Evolutionary conservation across 306 rosid species (phyloP), one percentile per base, ranked within the genome.

Genomic region (Fragaria iinumae): DNA sequence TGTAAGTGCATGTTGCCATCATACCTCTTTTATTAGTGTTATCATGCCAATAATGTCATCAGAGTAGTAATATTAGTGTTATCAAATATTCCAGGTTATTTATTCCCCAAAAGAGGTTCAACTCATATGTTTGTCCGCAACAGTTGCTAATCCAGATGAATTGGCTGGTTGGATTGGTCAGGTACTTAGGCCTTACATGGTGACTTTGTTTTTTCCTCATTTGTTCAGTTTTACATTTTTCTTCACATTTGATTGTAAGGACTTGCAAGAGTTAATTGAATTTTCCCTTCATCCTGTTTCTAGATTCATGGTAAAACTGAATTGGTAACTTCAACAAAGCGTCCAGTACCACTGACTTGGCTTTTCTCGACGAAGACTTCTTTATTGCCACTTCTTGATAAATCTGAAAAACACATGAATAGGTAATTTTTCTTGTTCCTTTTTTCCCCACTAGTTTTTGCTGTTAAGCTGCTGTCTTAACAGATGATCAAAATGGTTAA

Each of bases 111-210:
- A 89, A 85, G 84, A 86, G 78, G 97, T 94, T 69, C 97, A 92
- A 78, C 97, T 92, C 78, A 90, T 92, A 80, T 90, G 95, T 82
- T 84, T 93, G 73, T 89, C 96, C 17, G 95, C 95, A 80, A 93
- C 98, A 4, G 96, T 93, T 63, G 98, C 98, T 80, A 90, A 92
- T 84, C 90, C 98, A n/a, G 97, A 89, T 57, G 98, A 90, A 86
- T 85, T 95, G 79, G 96, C 98, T 82, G 97, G 97, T 71, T 95
- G 98, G 98, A 95, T 95, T 80, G 88, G 93, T 83, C 97, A 95
- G 98, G 98, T 95, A 90, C 38, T 64, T 55, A 79, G 66, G 60
- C 56, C 75, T 38, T 48, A 36, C 55, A 60, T 45, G 39, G 53
- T 32, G 49, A 32, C 3, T 29, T 13, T 2, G 25, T n/a, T 27